Evolutionary conservation across 768 basidiomycete species (phyloP), one percentile per base, ranked within the genome.

Genomic region (Russula ochroleuca): DNA sequence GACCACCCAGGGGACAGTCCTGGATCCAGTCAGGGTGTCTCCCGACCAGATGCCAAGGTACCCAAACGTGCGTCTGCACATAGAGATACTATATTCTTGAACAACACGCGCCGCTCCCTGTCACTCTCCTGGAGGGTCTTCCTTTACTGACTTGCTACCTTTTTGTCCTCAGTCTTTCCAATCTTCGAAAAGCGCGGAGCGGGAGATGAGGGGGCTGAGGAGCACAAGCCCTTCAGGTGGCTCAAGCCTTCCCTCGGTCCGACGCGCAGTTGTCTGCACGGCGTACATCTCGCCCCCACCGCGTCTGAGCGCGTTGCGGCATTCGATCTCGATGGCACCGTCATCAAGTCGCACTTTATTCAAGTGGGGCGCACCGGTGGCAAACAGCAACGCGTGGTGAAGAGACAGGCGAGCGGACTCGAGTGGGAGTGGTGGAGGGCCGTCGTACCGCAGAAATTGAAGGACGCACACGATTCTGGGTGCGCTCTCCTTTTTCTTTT

Each of bases 251-350:
- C 72, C 0, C 72, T 75, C 9, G 75, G 75, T 3, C 68, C 71
- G 2, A 65, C 70, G 21, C 69, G 69, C 13, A 74, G 76, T 15
- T 78, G 77, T 59, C 69, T 77, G 10, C 75, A 78, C 61, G 78
- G 75, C 38, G 58, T 71, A 31, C 72, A 76, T 70, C 66, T 73
- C 8, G 67, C 71, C 0, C 86, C 85, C 0, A 70, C 73, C 14
- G 74, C 77, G 9, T 75, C 74, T 1, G 40, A 78, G n/a, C 88
- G 86, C 67, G 82, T 93, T 37, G 88, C 90, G 11, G 81, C 85
- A 14, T 90, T 94, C 66, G 94, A 97, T 72, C 76, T 97, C 25
- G 94, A 97, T 71, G 92, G 90, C 3, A 94, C 92, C 0, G 69
- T 95, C 63, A 93, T 97, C 72, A 71, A 74, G 59, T 72, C 79